Base-by-base conservation (phyloP, 169 alveolate species). In the Eimeria sp. region DNA sequence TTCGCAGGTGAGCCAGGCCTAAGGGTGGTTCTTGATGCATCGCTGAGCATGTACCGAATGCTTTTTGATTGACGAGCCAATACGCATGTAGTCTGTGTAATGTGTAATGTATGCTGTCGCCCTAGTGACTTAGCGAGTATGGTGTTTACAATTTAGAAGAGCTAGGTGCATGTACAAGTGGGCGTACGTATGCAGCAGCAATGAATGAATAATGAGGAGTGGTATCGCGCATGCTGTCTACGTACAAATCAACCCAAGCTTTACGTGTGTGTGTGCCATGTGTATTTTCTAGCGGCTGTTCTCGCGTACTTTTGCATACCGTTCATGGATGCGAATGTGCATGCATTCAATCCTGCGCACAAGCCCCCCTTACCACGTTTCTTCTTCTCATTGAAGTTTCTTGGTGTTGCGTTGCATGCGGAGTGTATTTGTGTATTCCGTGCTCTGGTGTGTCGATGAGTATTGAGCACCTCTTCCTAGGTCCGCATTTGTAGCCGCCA, bases 1-100 rank as follows among this genome's bases (percentile, higher is more conserved):
- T 27, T 61, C 92, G 4, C 82, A 65, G 91, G 96, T 92, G 22
- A 61, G 70, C 27, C 70, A 61, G 18, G 5, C 20, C 20, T 61
- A 0, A 16, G 18, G 63, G 63, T 9, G 63, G 11, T 54, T 54
- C 11, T 54, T 54, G 63, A 1, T 54, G 6, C 11, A 9, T 16
- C 18, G 11, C 0, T 9, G 22, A 11, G 63, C 18, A 1, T 54
- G 6, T 54, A 54, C 63, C 11, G 63, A 2, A 34, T 34, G 40
- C 40, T 34, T 34, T 34, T 34, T 34, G 40, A 34, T 34, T 0
- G 40, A 34, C 40, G 40, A 34, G 40, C 40, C 40, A 54, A 54
- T 9, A 54, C 2, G 63, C 18, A 54, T 9, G 63, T 54, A 54
- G 1, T 11, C 63, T 54, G 63, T 54, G 40, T 34, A 54, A 3